Evolutionary conservation across 2,329 filamentous ascomycete genomes (phyloP), one percentile per base, ranked within the genome.

Genomic region (Calonectria pseudoreteaudii): DNA sequence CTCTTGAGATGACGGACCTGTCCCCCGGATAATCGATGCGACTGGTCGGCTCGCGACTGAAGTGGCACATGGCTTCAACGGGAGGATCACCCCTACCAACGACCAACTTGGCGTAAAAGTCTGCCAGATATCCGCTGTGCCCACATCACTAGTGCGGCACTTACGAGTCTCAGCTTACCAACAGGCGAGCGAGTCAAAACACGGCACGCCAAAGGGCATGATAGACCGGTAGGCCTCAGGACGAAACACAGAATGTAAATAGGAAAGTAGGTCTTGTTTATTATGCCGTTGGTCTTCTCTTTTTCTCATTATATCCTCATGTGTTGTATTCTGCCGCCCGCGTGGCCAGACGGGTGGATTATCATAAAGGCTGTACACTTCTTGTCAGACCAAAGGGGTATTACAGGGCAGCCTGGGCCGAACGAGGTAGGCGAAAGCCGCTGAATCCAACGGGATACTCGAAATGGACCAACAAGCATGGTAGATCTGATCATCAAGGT

Each of bases 401-500:
- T 26, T 38, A 34, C 56, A 60, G 31, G 34, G 56, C 20, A 60
- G 20, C 38, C 31, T 31, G 47, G 44, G 26, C 36, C n/a, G 30
- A 28, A 23, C 53, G 38, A 44, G 49, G 58, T 68, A 38, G 65
- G 65, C 44, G 56, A 62, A 36, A 47, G 20, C 53, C 56, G 36
- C 28, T 38, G 47, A 36, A 68, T 71, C 62, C 64, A 62, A 71
- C 50, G 53, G 52, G 52, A 66, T 49, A 56, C 65, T 64, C 47
- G 26, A 49, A 64, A 50, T 31, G 53, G 68, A 65, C 38, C 66
- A 71, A 44, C 56, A 52, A 66, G 58, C 20, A 62, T 53, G 58
- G 41, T 60, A 72, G 66, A 74, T 74, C 66, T 72, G 73, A 74
- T 74, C 73, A 74, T 74, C 73, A 74, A 74, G 73, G 73, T 74